These are phyloP conservation scores for Backusella australiensis DNA, from an alignment of 192 early-diverging fungal species.

Conservation along the genomic window DNA sequence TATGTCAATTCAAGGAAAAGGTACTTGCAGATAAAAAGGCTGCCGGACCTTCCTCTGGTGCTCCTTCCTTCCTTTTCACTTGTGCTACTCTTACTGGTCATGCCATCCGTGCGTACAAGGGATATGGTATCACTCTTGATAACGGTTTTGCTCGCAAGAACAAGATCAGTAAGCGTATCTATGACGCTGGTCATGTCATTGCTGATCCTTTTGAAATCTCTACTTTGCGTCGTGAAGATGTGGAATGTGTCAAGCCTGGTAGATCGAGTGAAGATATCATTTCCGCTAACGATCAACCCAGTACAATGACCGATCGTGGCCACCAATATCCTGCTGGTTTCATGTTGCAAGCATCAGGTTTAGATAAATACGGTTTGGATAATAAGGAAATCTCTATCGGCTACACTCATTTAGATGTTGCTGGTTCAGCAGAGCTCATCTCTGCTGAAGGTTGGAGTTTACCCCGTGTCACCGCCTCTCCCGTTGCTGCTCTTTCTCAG, in stretches of 20 bases:
- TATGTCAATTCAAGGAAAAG: constrained; percentile 71
- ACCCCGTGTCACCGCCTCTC: constrained; percentile 69
- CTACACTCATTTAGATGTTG: constrained; percentile 87
- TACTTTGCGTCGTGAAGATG: constrained; percentile 79
- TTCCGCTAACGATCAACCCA: constrained; percentile 76
- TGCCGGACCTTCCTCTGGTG: constrained; percentile 35
- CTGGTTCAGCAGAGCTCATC: constrained; percentile 73
- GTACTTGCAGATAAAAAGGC: constrained; percentile 58
- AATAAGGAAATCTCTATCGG: constrained; percentile 59
- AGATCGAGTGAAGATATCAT: constrained; percentile 77
- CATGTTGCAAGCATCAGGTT: constrained; percentile 73
- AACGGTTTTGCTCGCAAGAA: constrained; percentile 73
- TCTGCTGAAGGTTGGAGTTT: constrained; percentile 63
- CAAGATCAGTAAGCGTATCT: constrained; percentile 57
- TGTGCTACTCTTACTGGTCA: constrained; percentile 88
- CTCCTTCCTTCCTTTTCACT: constrained; percentile 64
- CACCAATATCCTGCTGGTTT: constrained; percentile 89
- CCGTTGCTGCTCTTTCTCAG: constrained; percentile 71
- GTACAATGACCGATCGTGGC: constrained; percentile 70
- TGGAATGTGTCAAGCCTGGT: constrained; percentile 58
- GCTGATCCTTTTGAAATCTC: constrained; percentile 84
- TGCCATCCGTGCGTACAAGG: constrained; percentile 73
- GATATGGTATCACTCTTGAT: constrained; percentile 72
- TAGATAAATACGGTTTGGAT: constrained; percentile 68
- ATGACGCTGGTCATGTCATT: constrained; percentile 61